phyloP scores from a whole-genome alignment of 306 rosid species.

The Leucaena leucocephala region DNA sequence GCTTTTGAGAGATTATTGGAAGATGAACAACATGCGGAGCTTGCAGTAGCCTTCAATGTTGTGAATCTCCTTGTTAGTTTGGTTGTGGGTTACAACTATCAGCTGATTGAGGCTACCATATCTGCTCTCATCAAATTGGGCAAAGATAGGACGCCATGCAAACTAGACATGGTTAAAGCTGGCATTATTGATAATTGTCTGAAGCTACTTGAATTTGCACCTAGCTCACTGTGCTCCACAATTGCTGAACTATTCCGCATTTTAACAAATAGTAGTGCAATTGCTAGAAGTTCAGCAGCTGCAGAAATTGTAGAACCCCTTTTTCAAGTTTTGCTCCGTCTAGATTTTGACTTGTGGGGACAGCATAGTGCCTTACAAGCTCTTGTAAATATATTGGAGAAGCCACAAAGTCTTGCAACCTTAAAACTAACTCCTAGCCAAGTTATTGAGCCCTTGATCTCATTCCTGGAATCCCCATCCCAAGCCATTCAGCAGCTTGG shows the following conservation, averaged over 20 bases:
- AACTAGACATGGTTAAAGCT: constrained; percentile 84
- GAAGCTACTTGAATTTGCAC: constrained; percentile 71
- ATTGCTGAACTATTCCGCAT: constrained; percentile 93
- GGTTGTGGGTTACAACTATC: constrained; percentile 78
- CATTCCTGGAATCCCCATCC: constrained; percentile 92
- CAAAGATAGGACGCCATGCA: constrained; percentile 82
- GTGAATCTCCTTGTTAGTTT: constrained; percentile 87
- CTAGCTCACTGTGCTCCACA: constrained; percentile 89
- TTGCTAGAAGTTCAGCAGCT: constrained; percentile 90
- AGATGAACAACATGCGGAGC: constrained; percentile 81
- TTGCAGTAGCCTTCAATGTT: constrained; percentile 69
- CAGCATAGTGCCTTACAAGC: constrained; percentile 99
- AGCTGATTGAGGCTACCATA: constrained; percentile 77
- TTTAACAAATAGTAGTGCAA: constrained; percentile 83
- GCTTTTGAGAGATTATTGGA: constrained; percentile 91
- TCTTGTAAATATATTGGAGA: constrained; percentile 94
- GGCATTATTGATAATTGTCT: constrained; percentile 83
- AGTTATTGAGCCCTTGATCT: constrained; percentile 88
- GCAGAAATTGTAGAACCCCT: constrained; percentile 95
- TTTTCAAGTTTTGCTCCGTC: constrained; percentile 79
- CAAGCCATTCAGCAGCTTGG: constrained; percentile 98
- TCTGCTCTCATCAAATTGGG: constrained; percentile 86
- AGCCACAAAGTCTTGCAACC: constrained; percentile 93
- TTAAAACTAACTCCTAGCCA: constrained; percentile 93
- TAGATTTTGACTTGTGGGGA: constrained; percentile 92